phyloP scores from a whole-genome alignment of 352 stramenopile species.

The Globisporangium echinulatum region DNA sequence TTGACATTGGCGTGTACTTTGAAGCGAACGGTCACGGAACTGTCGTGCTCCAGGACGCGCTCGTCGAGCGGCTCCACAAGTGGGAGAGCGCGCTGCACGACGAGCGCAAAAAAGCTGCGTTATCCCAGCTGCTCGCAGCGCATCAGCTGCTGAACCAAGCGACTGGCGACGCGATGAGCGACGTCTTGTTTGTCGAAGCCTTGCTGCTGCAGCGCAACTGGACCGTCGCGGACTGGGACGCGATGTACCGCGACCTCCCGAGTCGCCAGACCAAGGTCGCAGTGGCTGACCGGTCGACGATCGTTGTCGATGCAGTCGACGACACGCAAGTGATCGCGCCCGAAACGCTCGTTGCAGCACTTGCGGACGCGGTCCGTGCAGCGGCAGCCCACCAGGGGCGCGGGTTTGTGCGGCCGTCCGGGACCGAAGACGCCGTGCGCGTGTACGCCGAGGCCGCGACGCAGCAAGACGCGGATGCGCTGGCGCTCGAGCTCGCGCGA shows the following conservation, averaged over 20 bases:
- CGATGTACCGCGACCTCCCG: slow-evolving; percentile 94
- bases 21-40: slow-evolving; percentile 99
- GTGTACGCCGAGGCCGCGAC: slow-evolving; percentile 97
- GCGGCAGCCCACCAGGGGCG: slow-evolving; percentile 55
- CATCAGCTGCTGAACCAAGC: slow-evolving; percentile 95
- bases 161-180: slow-evolving; percentile 96
- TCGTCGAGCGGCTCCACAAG: slow-evolving; percentile 83
- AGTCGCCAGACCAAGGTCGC: slow-evolving; percentile 86
- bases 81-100: slow-evolving; percentile 69
- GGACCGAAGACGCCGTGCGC: slow-evolving; percentile 97
- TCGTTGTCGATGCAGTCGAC: slow-evolving; percentile 61
- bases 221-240: slow-evolving; percentile 89
- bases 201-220: slow-evolving; percentile 89
- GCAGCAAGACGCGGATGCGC: slow-evolving; percentile 83
- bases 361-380: slow-evolving; percentile 46
- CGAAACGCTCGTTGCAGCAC: slow-evolving; percentile 41
- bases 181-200: slow-evolving; percentile 95
- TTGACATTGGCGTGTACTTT: slow-evolving; percentile 99
- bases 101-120: slow-evolving; percentile 73
- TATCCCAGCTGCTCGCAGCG: slow-evolving; percentile 80
- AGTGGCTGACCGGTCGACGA: slow-evolving; percentile 57
- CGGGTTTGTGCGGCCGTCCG: slow-evolving; percentile 94
- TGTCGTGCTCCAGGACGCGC: slow-evolving; percentile 91
- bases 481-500: slow-evolving; percentile 84
- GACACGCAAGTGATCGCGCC: slow-evolving; percentile 63